These are phyloP conservation scores for Mycena maculata DNA, from an alignment of 768 basidiomycete species.

Conservation along the genomic window DNA sequence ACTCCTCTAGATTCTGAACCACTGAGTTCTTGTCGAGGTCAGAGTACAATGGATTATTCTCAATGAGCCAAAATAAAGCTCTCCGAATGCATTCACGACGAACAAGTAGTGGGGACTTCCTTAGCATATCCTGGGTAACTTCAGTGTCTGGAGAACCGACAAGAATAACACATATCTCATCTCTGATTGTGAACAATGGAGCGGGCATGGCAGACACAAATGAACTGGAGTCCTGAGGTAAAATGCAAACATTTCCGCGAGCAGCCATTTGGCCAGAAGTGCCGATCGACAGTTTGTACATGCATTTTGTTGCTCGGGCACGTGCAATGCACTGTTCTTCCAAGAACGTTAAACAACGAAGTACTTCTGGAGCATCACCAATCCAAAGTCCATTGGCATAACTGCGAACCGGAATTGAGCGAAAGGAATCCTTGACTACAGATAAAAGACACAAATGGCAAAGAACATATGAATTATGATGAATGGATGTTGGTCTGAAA, in stretches of 20 bases:
- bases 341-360: background rate
- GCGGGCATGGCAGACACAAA: slow-evolving; percentile 5
- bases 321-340: background rate
- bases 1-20: slow-evolving; percentile 12
- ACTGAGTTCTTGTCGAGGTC: slow-evolving; percentile 25
- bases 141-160: too few relatives aligned
- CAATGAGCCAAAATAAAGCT: too few relatives aligned
- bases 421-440: background rate
- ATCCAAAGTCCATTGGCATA: slow-evolving; percentile 5
- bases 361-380: background rate
- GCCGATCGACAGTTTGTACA: slow-evolving; percentile 67
- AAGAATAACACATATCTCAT: too few relatives aligned
- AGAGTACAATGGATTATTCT: slow-evolving; percentile 34
- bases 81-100: too few relatives aligned
- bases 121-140: too few relatives aligned
- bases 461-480: too few relatives aligned
- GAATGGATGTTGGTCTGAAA: too few relatives aligned
- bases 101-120: too few relatives aligned
- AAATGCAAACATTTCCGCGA: slow-evolving; percentile 75
- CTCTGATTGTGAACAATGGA: background rate
- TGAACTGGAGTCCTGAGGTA: slow-evolving; percentile 50
- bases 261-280: slow-evolving; percentile 82
- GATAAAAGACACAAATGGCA: too few relatives aligned
- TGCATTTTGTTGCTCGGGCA: background rate
- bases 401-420: background rate